Evolutionary conservation across 2,329 filamentous ascomycete genomes (phyloP).

Genomic region (Fusarium drepaniforme): DNA sequence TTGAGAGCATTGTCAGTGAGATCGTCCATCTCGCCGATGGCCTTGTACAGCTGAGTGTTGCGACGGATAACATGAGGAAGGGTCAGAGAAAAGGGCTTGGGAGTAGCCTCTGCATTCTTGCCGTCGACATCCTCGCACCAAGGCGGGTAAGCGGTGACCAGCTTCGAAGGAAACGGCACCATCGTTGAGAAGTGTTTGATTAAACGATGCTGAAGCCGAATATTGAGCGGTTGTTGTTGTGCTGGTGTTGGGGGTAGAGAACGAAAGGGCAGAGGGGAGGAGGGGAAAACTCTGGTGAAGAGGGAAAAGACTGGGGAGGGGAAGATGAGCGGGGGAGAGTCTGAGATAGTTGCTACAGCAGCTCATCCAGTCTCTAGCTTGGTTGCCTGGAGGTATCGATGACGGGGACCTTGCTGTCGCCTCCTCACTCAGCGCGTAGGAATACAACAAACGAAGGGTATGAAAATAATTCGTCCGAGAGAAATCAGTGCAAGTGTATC

Average conservation of each 20-base stretch:
- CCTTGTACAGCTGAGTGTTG: slow-evolving; percentile 24
- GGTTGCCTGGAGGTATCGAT: background rate
- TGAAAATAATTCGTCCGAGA: background rate
- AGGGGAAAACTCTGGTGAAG: background rate
- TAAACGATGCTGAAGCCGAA: background rate
- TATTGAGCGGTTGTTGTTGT: background rate
- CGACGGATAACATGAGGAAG: slow-evolving; percentile 25
- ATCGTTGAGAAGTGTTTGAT: slow-evolving; percentile 10
- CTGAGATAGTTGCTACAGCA: background rate
- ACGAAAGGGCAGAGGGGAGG: background rate
- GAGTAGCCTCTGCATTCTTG: background rate
- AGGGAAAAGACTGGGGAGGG: background rate
- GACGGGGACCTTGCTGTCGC: background rate
- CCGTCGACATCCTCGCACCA: slow-evolving; percentile 9
- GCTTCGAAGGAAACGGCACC: slow-evolving; percentile 23
- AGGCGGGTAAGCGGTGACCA: slow-evolving; percentile 25
- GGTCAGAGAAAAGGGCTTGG: slow-evolving; percentile 8
- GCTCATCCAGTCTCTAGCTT: background rate
- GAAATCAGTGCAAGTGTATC: background rate
- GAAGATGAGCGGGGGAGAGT: background rate
- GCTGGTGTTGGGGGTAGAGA: background rate
- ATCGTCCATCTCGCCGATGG: background rate
- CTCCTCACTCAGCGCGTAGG: background rate
- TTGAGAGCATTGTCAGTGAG: slow-evolving; percentile 23
- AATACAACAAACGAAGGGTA: background rate